phyloP scores from a whole-genome alignment of 768 basidiomycete genomes.

The Ephemerocybe angulata region DNA sequence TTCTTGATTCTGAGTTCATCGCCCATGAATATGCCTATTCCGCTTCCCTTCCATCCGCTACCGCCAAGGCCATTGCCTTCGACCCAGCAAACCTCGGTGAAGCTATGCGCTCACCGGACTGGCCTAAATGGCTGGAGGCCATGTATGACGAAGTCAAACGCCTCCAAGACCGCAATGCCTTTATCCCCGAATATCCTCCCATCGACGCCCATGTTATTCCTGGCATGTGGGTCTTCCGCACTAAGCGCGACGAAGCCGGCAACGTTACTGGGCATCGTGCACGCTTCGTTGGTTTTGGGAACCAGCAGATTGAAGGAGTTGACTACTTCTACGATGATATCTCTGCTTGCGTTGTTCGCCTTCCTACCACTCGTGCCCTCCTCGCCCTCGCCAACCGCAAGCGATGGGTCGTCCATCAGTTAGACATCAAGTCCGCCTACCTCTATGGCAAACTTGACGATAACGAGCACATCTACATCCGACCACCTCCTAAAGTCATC shows the following conservation, averaged over 20 bases:
- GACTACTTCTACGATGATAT: conserved; percentile 22
- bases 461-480: conserved; percentile 11
- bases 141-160: conserved; percentile 27
- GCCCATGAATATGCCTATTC: neutral
- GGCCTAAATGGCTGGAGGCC: conserved; percentile 22
- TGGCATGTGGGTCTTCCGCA: conserved; percentile 31
- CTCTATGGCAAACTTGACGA: conserved; percentile 31
- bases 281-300: neutral
- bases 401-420: conserved; percentile 29
- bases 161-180: conserved; percentile 21
- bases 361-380: conserved; percentile 13
- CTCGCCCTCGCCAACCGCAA: conserved; percentile 27
- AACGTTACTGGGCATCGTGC: conserved; percentile 14
- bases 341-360: conserved; percentile 13
- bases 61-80: conserved; percentile 12
- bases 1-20: no score
- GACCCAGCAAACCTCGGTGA: conserved; percentile 17
- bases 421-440: conserved; percentile 36
- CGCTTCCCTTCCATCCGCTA: neutral
- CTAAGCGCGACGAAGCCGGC: conserved; percentile 32
- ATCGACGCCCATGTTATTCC: conserved; percentile 19
- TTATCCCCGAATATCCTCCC: conserved; percentile 24
- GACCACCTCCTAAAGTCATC: conserved; percentile 7
- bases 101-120: conserved; percentile 16
- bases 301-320: conserved; percentile 15